A percentile compares a stretch with the other conserved stretches of the same genome.
These are phyloP conservation scores for Athelia psychrophila DNA, from an alignment of 1,284 basidiomycete genomes.

Conservation along the genomic window DNA sequence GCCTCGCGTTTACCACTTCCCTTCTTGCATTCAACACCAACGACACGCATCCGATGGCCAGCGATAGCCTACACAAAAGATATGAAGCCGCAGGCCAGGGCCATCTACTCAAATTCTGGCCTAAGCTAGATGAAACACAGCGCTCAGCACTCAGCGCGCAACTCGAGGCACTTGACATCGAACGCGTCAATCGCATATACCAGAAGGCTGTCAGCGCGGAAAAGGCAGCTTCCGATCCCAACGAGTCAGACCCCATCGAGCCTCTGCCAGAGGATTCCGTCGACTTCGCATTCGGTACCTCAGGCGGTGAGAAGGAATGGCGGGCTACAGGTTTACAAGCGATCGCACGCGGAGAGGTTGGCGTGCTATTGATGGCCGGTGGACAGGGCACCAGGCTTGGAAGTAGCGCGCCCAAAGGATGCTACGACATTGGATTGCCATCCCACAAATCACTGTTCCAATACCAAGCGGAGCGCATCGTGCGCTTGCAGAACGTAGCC, in stretches of 20 bases:
- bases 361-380: constrained; percentile 95
- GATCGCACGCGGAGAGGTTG: constrained; percentile 81
- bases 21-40: neutral
- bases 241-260: constrained; percentile 53
- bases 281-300: constrained; percentile 56
- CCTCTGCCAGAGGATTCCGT: constrained; percentile 79
- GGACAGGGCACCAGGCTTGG: constrained; percentile 97
- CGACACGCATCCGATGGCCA: constrained; percentile 33
- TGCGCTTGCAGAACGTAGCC: constrained; percentile 78
- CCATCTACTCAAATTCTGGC: constrained; percentile 90
- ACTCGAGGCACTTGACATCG: constrained; percentile 82
- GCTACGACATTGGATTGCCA: constrained; percentile 95
- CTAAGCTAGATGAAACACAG: constrained; percentile 64
- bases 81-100: constrained; percentile 84
- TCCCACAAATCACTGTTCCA: constrained; percentile 95
- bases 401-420: constrained; percentile 92
- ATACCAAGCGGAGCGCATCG: constrained; percentile 94
- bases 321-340: constrained; percentile 75
- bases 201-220: constrained; percentile 75
- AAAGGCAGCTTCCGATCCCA: constrained; percentile 42
- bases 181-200: constrained; percentile 90
- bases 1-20: no score
- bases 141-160: constrained; percentile 69
- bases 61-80: constrained; percentile 48
- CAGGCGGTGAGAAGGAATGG: constrained; percentile 71